A percentile compares a stretch with the other conserved stretches of the same genome.
Evolutionary conservation across 306 rosid species (phyloP).

Genomic region (Lablab purpureus): DNA sequence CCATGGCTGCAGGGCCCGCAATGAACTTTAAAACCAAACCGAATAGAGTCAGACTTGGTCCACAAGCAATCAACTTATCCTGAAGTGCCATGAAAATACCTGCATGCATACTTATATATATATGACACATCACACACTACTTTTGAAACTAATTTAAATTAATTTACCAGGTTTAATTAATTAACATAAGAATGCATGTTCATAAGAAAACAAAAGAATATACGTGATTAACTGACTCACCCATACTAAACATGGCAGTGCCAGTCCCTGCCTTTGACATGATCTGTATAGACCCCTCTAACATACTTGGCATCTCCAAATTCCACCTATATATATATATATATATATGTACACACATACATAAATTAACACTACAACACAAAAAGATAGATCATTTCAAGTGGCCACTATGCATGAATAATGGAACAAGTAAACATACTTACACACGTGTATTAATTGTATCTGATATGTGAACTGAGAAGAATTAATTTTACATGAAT

Average conservation of each 20-base stretch:
- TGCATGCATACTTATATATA: conserved; percentile 37
- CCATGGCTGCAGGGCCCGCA: conserved; percentile 96
- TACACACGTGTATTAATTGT: neutral
- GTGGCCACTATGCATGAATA: neutral
- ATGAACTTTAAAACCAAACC: conserved; percentile 87
- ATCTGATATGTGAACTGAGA: neutral
- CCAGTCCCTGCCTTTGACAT: conserved; percentile 93
- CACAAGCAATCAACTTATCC: conserved; percentile 81
- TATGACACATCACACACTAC: neutral
- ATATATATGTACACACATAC: neutral
- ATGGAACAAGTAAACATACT: neutral
- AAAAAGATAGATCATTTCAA: neutral
- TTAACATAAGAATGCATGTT: neutral
- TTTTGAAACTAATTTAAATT: neutral
- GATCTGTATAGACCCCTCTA: conserved; percentile 79
- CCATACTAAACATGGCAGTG: conserved; percentile 98
- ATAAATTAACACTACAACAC: neutral
- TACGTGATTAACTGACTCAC: conserved; percentile 49
- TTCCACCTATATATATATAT: conserved; percentile 90
- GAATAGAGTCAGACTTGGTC: conserved; percentile 57
- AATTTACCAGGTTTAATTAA: neutral
- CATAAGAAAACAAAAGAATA: too few species aligned
- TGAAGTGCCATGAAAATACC: conserved; percentile 96
- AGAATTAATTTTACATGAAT: neutral
- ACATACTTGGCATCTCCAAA: conserved; percentile 74